Conservation (phyloP, 73 alveolate genomes). For the Paramecium octaurelia region DNA sequence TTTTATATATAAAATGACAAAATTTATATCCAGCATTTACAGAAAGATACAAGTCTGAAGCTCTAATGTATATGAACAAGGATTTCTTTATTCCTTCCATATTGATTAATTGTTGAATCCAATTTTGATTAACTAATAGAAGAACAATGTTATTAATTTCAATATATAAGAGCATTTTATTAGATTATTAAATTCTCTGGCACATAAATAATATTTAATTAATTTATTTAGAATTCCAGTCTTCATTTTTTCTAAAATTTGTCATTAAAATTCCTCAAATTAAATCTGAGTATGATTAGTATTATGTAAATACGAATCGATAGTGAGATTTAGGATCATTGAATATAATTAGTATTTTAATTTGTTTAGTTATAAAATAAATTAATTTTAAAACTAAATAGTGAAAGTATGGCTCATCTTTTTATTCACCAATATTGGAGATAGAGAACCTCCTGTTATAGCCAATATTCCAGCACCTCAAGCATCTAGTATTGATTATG, state of each 20-base stretch:
- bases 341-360: not conserved
- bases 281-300: not conserved
- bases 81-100: not conserved
- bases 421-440: not conserved
- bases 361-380: not conserved
- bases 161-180: not conserved
- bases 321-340: not conserved
- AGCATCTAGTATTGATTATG: not conserved
- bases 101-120: not conserved
- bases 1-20: conserved; percentile 1
- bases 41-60: not conserved
- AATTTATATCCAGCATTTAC: not conserved
- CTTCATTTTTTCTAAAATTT: not conserved
- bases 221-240: not conserved
- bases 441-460: not conserved
- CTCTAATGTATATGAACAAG: not conserved
- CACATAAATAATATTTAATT: not conserved
- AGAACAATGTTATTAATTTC: not conserved
- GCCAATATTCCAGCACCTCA: not conserved
- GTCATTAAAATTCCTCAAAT: not conserved
- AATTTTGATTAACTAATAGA: not conserved
- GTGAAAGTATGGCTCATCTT: not conserved
- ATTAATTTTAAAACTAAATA: not conserved
- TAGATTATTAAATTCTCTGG: not conserved
- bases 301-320: not conserved